Conservation (phyloP, 164 flowering plant species). For the Piper longum region DNA sequence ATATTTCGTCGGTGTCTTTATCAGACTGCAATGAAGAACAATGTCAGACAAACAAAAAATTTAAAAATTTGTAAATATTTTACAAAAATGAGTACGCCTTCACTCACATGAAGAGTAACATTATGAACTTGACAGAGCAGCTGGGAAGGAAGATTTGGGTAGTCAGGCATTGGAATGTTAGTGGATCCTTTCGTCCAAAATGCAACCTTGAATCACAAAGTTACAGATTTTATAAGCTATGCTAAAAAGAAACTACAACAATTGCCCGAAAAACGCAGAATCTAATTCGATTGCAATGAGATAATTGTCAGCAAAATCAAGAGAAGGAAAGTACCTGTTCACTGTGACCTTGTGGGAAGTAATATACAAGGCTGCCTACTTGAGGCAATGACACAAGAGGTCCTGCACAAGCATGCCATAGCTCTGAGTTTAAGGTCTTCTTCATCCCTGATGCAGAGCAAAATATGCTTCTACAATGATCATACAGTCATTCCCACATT, state of each 20-base stretch:
- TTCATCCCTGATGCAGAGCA: constrained; percentile 27
- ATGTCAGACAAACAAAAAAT: neutral
- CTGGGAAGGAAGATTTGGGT: constrained; percentile 84
- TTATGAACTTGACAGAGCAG: constrained; percentile 89
- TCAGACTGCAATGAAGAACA: constrained; percentile 47
- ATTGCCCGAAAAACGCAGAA: no score
- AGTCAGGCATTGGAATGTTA: constrained; percentile 77
- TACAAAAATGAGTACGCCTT: no score
- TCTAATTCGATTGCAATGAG: neutral
- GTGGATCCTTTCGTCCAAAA: constrained; percentile 74
- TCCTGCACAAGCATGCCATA: constrained; percentile 99
- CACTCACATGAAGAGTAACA: constrained; percentile 77
- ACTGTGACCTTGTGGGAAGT: constrained; percentile 97
- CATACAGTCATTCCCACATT: neutral
- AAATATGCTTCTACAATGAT: neutral
- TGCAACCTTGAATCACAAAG: constrained; percentile 51
- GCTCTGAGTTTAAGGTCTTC: constrained; percentile 68
- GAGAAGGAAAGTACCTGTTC: constrained; percentile 58
- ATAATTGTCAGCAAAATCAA: no score
- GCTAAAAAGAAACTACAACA: neutral
- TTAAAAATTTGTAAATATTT: neutral
- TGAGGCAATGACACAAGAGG: constrained; percentile 90
- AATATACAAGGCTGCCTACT: constrained; percentile 76
- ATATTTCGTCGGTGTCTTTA: constrained; percentile 92
- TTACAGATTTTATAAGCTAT: neutral